These are phyloP conservation scores for Themeda triandra DNA, from an alignment of 176 grass and related monocot genomes.

Conservation along the genomic window DNA sequence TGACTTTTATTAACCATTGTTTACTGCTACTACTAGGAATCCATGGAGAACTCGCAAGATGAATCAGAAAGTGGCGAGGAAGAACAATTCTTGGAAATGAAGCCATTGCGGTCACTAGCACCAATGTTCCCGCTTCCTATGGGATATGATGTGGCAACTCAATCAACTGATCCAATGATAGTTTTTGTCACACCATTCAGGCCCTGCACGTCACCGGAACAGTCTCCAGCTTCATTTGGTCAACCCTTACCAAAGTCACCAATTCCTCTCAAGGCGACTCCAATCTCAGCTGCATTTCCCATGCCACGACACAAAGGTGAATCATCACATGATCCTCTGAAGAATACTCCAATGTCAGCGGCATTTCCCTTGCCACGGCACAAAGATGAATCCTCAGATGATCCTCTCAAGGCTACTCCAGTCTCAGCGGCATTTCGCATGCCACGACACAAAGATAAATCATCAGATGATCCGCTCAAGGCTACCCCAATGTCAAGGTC, in stretches of 20 bases:
- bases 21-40: background rate
- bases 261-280: conserved; percentile 28
- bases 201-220: conserved; percentile 6
- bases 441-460: background rate
- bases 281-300: conserved; percentile 20
- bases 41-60: conserved; percentile 15
- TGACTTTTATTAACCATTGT: background rate
- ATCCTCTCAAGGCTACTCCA: conserved; percentile 25
- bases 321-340: background rate
- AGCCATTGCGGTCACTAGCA: conserved; percentile 51
- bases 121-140: conserved; percentile 50
- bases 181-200: conserved; percentile 37
- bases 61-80: conserved; percentile 7
- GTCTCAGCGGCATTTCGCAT: conserved; percentile 10
- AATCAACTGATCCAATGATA: conserved; percentile 30
- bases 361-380: background rate
- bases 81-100: conserved; percentile 23
- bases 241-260: background rate
- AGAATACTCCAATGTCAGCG: conserved; percentile 19
- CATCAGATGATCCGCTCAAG: conserved; percentile 5
- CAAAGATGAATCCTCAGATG: background rate
- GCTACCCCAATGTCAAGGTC: background rate
- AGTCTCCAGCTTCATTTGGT: conserved; percentile 11
- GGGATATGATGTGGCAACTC: conserved; percentile 33
- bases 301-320: background rate